Evolutionary conservation across 2,329 filamentous ascomycete species (phyloP), one percentile per base, ranked within the genome.

Genomic region (Aspergillus felis): DNA sequence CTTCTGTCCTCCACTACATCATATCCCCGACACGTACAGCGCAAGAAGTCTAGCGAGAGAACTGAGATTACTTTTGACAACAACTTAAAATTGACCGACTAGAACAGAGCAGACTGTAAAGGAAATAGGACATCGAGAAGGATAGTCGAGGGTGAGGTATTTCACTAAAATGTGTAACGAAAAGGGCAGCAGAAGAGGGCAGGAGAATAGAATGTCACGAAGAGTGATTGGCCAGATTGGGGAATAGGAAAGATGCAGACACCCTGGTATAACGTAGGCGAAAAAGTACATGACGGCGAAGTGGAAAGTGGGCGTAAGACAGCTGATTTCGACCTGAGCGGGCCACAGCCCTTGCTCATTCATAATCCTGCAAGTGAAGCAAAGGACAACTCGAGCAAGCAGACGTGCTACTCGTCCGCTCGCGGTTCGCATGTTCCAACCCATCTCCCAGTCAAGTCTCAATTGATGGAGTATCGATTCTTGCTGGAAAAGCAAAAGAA

Each of bases 201-300:
- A 64, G 63, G 59, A 59, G 47, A 51, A 51, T 54, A 44, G 12
- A 55, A 51, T 47, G 53, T 60, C 32, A 38, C 32, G 22, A 62
- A 58, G 50, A 65, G 55, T 60, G 61, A 54, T 54, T 61, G 55
- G 59, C 61, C 62, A 57, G 64, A 60, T 57, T 50, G 65, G 62
- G 60, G 56, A 67, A 63, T 59, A 66, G 63, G 60, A 63, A 66
- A 62, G 59, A 62, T 61, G 63, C 56, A 60, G 62, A 62, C 65
- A 62, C 62, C 62, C 64, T 72, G 69, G 68, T 71, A 71, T 71
- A 73, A 64, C 68, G 66, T 71, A 67, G 69, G 62, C 66, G 68
- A 69, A 47, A 47, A 68, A 73, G 68, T 73, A 74, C 71, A 73
- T 72, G 66, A 72, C 67, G 72, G 72, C 71, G 70, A 74, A 73